Conservation (phyloP, 495 filamentous ascomycete genomes). For the Talaromyces stipitatus region DNA sequence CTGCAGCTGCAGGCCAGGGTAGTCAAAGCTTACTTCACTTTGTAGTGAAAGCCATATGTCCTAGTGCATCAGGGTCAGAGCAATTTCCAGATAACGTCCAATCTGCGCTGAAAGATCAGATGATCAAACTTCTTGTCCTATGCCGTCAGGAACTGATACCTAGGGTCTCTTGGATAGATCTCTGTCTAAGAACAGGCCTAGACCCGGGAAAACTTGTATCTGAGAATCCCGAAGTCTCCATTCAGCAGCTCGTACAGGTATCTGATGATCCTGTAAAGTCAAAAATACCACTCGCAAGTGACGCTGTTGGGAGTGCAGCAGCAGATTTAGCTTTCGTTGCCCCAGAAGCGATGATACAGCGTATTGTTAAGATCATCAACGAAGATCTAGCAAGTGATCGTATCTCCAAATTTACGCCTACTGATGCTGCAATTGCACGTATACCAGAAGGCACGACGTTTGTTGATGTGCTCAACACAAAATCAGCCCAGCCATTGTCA, state of each 20-base stretch:
- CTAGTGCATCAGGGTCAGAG: constrained; percentile 32
- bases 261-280: constrained; percentile 35
- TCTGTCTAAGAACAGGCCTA: constrained; percentile 66
- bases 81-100: constrained; percentile 31
- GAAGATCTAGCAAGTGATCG: constrained; percentile 60
- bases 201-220: constrained; percentile 75
- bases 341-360: constrained; percentile 70
- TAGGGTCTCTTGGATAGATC: constrained; percentile 74
- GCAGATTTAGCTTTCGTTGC: constrained; percentile 92
- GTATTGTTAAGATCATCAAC: constrained; percentile 63
- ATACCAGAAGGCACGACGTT: constrained; percentile 82
- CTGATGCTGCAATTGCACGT: constrained; percentile 83
- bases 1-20: constrained; percentile 59
- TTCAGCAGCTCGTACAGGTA: constrained; percentile 35
- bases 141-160: constrained; percentile 71
- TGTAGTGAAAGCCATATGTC: constrained; percentile 65
- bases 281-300: constrained; percentile 38
- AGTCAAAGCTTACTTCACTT: constrained; percentile 43
- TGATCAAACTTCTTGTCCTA: constrained; percentile 71
- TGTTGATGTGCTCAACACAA: constrained; percentile 81
- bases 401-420: constrained; percentile 63
- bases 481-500: constrained; percentile 54
- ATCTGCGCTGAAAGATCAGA: constrained; percentile 39
- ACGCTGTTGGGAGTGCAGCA: constrained; percentile 70
- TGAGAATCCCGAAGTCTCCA: constrained; percentile 38